phyloP scores from a whole-genome alignment of 371 early-diverging fungal genomes.

The Polyrhizophydium stewartii region DNA sequence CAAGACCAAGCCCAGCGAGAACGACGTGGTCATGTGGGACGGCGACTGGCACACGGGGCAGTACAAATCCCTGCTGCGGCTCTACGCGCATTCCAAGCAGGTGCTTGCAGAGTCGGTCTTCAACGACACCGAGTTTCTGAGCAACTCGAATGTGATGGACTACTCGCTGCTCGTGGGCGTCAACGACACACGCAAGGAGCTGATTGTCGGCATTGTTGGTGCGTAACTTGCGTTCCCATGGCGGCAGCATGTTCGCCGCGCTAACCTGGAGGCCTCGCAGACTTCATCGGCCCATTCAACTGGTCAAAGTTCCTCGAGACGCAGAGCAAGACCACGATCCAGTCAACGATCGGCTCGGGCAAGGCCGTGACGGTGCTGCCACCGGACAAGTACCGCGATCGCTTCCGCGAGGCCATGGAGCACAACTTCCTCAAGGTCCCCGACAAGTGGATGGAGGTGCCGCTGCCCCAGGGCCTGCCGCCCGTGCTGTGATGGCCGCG shows the following conservation, averaged over 20 bases:
- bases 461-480: too few relatives aligned
- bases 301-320: slow-evolving; percentile 45
- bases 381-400: slow-evolving; percentile 34
- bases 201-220: slow-evolving; percentile 45
- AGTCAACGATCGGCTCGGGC: slow-evolving; percentile 12
- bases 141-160: slow-evolving; percentile 41
- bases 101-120: slow-evolving; percentile 28
- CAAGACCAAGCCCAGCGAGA: slow-evolving; percentile 6
- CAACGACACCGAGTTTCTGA: slow-evolving; percentile 39
- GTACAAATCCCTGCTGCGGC: slow-evolving; percentile 33
- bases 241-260: background rate
- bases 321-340: slow-evolving; percentile 31
- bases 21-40: slow-evolving; percentile 51
- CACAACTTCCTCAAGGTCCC: slow-evolving; percentile 35
- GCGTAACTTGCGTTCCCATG: background rate
- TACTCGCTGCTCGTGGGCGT: slow-evolving; percentile 45
- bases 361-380: slow-evolving; percentile 37
- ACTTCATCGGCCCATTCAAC: slow-evolving; percentile 41
- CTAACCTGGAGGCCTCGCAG: slow-evolving; percentile 6
- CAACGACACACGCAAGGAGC: slow-evolving; percentile 32
- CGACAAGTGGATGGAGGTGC: slow-evolving; percentile 7
- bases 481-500: too few relatives aligned
- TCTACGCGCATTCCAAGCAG: slow-evolving; percentile 36
- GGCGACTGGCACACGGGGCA: slow-evolving; percentile 59
- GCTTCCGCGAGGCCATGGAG: slow-evolving; percentile 44